Conservation (phyloP, 352 stramenopile genomes). For the Elongisporangium prolatum region DNA sequence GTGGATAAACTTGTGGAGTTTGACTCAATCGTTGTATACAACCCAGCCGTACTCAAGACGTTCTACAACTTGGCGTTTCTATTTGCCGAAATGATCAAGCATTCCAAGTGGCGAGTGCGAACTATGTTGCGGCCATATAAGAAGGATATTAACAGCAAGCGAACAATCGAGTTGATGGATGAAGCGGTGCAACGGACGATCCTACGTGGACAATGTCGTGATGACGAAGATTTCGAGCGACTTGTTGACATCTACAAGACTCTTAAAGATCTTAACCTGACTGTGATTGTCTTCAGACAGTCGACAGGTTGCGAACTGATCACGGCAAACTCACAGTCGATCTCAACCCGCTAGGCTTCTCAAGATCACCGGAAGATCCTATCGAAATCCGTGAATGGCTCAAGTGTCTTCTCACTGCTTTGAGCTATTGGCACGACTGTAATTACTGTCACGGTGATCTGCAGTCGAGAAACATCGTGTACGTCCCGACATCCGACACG, state of each 20-base stretch:
- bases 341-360: not conserved
- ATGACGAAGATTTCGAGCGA: constrained; percentile 1
- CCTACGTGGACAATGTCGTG: not conserved
- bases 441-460: constrained; percentile 22
- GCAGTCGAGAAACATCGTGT: constrained; percentile 14
- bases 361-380: too few species aligned
- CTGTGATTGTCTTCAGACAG: too few species aligned
- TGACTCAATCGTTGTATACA: not conserved
- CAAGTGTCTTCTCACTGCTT: constrained; percentile 11
- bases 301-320: not conserved
- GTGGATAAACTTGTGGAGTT: not conserved
- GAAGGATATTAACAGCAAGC: not conserved
- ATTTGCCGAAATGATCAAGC: constrained; percentile 4
- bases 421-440: constrained; percentile 16
- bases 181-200: not conserved
- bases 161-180: not conserved
- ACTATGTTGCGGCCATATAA: not conserved
- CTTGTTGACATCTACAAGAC: constrained; percentile 8
- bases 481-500: constrained; percentile 5
- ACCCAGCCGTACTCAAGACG: constrained; percentile 3
- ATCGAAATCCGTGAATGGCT: constrained; percentile 13
- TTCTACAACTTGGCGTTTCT: constrained; percentile 10
- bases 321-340: not conserved
- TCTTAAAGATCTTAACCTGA: not conserved
- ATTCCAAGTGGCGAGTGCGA: not conserved